Base-by-base conservation (phyloP, 2,329 filamentous ascomycete genomes). In the Pyricularia sp. region DNA sequence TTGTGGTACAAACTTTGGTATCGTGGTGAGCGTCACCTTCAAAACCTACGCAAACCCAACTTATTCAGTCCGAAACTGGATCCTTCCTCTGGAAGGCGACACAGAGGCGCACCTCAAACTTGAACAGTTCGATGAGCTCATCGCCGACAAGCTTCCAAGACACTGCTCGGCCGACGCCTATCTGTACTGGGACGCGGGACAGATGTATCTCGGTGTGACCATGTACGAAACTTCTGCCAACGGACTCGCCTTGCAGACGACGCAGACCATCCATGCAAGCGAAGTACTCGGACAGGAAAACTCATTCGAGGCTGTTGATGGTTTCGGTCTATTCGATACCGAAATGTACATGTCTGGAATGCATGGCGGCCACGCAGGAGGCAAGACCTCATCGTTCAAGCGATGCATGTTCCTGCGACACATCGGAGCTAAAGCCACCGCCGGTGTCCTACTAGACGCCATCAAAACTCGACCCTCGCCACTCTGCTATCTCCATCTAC, bases 321-420 rank as follows among this genome's bases (percentile, higher is more conserved):
- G 76, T 53, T 68, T 84, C 10, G 79, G 73, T 53, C 66, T 86
- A 66, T 88, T 88, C 66, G 80, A 85, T 0, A 75, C 77, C 0
- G 84, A 87, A 63, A 83, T 87, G 79, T 85, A 87, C 73, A 78
- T 88, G 72, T 81, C 81, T 1, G 69, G 67, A 13, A 83, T 88
- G 80, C 83, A 88, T 63, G 81, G 81, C 28, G 84, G 84, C 0
- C 83, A 87, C 63, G 77, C 76, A 22, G 75, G 79, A 26, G 78
- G 81, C 68, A 87, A 86, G 74, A 87, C 83, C 0, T 87, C 81
- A 10, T 79, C 84, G 0, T 87, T 88, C 76, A 87, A 88, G 74
- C 79, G 85, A 68, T 88, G 85, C 70, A 57, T 88, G 33, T 87
- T 88, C 69, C 71, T 88, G 8, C 82, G 81, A 66, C 0, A 70